Evolutionary conservation across 495 filamentous ascomycete genomes (phyloP).

Genomic region (Xylaria venustula): DNA sequence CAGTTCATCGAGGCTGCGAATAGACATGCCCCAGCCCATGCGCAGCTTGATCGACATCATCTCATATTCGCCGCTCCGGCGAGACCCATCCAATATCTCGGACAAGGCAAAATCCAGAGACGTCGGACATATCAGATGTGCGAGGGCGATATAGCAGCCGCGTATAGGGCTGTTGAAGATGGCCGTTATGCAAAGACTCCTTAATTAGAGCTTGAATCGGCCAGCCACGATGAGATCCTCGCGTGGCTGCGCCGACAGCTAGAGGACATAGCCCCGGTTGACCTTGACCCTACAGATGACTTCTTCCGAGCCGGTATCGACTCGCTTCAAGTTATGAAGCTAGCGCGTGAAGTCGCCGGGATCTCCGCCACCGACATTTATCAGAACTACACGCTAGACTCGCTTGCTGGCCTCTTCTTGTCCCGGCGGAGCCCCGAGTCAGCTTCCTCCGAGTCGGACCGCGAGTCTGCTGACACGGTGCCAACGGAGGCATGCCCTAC

Average conservation of each 20-base stretch:
- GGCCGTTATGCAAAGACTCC: neutral
- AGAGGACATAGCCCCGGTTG: neutral
- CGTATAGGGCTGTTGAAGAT: slow-evolving; percentile 22
- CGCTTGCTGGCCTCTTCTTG: slow-evolving; percentile 22
- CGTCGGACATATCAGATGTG: slow-evolving; percentile 34
- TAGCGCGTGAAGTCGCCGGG: neutral
- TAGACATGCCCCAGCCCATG: slow-evolving; percentile 22
- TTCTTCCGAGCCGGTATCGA: neutral
- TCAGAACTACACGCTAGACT: slow-evolving; percentile 4
- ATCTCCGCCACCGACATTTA: neutral
- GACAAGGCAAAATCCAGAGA: slow-evolving; percentile 46
- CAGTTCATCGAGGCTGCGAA: slow-evolving; percentile 27
- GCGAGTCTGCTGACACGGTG: too few species aligned
- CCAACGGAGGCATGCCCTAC: too few species aligned
- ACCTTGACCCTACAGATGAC: neutral
- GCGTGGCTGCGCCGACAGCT: neutral
- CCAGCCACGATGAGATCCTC: neutral
- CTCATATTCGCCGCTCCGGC: slow-evolving; percentile 31
- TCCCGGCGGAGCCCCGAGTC: neutral
- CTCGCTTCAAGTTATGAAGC: neutral
- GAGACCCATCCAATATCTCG: slow-evolving; percentile 38
- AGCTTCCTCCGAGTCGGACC: too few species aligned
- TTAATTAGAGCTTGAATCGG: neutral
- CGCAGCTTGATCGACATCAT: slow-evolving; percentile 14
- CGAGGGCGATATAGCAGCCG: slow-evolving; percentile 34